Conservation (phyloP, 192 early-diverging fungal genomes). For the Entomortierella lignicola region DNA sequence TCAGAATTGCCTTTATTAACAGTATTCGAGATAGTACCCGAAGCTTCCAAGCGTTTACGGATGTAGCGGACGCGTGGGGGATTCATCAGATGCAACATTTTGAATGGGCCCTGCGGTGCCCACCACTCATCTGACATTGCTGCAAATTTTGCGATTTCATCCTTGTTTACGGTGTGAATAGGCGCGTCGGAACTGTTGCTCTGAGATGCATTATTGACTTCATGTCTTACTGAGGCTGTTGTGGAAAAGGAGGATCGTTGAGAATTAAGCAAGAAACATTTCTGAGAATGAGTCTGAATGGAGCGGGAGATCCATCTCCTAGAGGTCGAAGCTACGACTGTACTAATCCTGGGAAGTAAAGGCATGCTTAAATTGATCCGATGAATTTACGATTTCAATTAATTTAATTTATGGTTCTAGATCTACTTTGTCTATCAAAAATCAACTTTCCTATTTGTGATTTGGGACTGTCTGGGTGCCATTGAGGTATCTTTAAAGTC, state of each 20-base stretch:
- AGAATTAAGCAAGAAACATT: not conserved
- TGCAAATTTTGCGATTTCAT: conserved; percentile 83
- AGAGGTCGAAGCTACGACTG: not conserved
- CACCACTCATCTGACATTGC: conserved; percentile 87
- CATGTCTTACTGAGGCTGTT: not conserved
- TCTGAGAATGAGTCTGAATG: not conserved
- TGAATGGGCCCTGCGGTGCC: conserved; percentile 87
- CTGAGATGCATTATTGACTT: not conserved
- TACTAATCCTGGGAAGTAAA: not conserved
- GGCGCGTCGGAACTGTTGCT: not conserved
- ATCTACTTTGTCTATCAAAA: no score
- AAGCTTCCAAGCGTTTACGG: conserved; percentile 58
- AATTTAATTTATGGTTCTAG: no score
- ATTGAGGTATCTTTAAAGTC: not conserved
- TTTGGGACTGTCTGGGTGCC: not conserved
- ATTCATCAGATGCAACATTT: conserved; percentile 85
- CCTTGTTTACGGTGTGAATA: conserved; percentile 65
- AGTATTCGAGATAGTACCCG: not conserved
- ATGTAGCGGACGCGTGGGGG: conserved; percentile 81
- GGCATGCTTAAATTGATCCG: not conserved
- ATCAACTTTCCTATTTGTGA: no score
- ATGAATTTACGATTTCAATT: not conserved
- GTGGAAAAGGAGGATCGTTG: not conserved
- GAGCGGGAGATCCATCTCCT: not conserved
- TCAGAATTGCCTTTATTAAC: conserved; percentile 4